Evolutionary conservation across 768 basidiomycete species (phyloP).

Genomic region (Rhodosporidiobolus odoratus): DNA sequence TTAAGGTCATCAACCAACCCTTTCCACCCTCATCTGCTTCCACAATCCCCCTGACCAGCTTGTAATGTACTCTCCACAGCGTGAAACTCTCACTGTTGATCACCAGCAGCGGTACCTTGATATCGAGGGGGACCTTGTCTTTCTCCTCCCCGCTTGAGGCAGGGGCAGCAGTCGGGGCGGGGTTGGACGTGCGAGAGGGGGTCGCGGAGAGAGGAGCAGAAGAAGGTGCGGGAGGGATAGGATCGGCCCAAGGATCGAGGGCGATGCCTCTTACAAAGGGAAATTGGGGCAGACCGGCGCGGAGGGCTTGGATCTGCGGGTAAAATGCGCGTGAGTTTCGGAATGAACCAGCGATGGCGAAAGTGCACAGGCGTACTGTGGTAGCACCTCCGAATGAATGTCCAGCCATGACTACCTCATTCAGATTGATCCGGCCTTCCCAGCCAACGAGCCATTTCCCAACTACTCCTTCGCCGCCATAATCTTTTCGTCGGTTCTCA

Average conservation of each 20-base stretch:
- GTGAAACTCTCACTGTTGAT: constrained; percentile 50
- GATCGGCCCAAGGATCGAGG: constrained; percentile 81
- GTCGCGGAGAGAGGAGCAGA: neutral
- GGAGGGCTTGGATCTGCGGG: constrained; percentile 32
- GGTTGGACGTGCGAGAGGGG: neutral
- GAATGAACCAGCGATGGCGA: constrained; percentile 46
- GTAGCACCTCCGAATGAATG: constrained; percentile 60
- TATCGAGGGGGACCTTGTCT: neutral
- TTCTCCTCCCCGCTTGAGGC: no score
- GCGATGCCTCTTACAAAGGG: constrained; percentile 59
- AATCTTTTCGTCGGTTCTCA: constrained; percentile 52
- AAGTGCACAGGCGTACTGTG: constrained; percentile 47
- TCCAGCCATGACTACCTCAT: constrained; percentile 51
- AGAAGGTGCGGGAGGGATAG: constrained; percentile 42
- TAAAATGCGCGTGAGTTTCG: constrained; percentile 53
- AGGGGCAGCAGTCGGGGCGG: neutral
- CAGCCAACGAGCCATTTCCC: constrained; percentile 44
- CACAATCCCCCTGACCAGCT: constrained; percentile 13
- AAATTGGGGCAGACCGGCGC: constrained; percentile 49
- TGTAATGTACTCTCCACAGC: constrained; percentile 46
- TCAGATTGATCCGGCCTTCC: constrained; percentile 40
- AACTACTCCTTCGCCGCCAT: constrained; percentile 44
- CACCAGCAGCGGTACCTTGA: constrained; percentile 43
- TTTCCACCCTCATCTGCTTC: neutral
- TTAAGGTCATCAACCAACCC: constrained; percentile 25